These are phyloP conservation scores for Hyaloscypha bicolor DNA, from an alignment of 495 filamentous ascomycete species.

Conservation along the genomic window DNA sequence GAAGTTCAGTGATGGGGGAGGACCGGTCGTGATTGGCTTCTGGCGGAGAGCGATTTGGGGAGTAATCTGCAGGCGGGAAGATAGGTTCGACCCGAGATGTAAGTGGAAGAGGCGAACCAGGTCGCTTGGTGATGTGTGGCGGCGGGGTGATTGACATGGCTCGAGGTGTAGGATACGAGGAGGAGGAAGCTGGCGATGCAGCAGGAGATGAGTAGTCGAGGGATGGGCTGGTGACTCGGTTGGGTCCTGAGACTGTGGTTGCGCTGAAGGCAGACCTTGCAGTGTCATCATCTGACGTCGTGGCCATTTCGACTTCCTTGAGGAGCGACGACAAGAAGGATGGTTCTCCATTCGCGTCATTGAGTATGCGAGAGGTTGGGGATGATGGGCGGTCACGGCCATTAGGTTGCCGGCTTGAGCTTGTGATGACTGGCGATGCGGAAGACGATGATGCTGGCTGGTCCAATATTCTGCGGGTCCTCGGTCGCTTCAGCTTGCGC, in stretches of 20 bases:
- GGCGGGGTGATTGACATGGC: conserved; percentile 75
- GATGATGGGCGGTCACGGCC: conserved; percentile 25
- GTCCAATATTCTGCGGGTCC: conserved; percentile 62
- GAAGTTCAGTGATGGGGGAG: conserved; percentile 38
- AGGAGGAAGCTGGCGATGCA: conserved; percentile 63
- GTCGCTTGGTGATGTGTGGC: conserved; percentile 59
- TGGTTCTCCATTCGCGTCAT: conserved; percentile 48
- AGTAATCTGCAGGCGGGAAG: conserved; percentile 61
- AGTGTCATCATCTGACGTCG: conserved; percentile 53
- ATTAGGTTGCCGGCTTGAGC: conserved; percentile 31
- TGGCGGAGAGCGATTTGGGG: conserved; percentile 60
- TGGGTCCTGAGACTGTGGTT: conserved; percentile 28
- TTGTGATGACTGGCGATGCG: conserved; percentile 43
- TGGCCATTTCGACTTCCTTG: conserved; percentile 80
- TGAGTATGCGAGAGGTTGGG: conserved; percentile 40
- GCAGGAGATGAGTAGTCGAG: conserved; percentile 69
- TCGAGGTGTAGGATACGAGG: conserved; percentile 67
- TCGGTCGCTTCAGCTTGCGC: conserved; percentile 81
- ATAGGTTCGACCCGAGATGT: conserved; percentile 65
- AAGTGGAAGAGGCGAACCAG: conserved; percentile 69
- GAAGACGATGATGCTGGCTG: conserved; percentile 49
- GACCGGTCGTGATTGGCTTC: conserved; percentile 31
- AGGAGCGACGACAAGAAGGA: conserved; percentile 81
- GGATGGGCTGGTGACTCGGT: conserved; percentile 43
- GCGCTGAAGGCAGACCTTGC: conserved; percentile 43